These are phyloP conservation scores for Hericium alpestre DNA, from an alignment of 768 basidiomycete species.

Conservation along the genomic window DNA sequence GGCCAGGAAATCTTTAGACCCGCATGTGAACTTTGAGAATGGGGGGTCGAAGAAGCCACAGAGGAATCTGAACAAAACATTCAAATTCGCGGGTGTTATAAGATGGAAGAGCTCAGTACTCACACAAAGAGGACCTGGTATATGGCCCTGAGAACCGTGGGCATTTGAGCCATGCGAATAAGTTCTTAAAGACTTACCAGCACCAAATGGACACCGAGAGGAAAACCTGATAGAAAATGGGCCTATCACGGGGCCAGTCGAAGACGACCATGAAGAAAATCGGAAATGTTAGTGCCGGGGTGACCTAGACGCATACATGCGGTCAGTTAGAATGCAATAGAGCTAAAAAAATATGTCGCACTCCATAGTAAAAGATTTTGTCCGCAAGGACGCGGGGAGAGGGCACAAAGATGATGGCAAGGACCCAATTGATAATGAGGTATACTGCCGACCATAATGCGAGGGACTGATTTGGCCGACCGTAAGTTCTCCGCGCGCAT, in stretches of 20 bases:
- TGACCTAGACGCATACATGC: slow-evolving; percentile 26
- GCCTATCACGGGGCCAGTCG: slow-evolving; percentile 60
- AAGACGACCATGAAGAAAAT: slow-evolving; percentile 55
- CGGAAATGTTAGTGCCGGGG: slow-evolving; percentile 51
- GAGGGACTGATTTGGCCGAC: slow-evolving; percentile 27
- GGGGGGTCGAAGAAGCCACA: slow-evolving; percentile 30
- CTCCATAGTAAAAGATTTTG: slow-evolving; percentile 50
- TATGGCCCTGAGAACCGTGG: slow-evolving; percentile 33
- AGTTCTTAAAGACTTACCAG: slow-evolving; percentile 33
- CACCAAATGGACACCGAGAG: slow-evolving; percentile 51
- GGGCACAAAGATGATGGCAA: slow-evolving; percentile 44
- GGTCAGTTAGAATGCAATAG: not conserved
- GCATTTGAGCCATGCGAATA: not conserved
- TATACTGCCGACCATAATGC: slow-evolving; percentile 57
- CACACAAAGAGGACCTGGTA: slow-evolving; percentile 47
- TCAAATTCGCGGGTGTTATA: no score
- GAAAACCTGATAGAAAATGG: slow-evolving; percentile 49
- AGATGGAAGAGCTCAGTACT: not conserved
- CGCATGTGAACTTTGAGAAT: slow-evolving; percentile 29
- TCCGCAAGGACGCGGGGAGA: slow-evolving; percentile 37
- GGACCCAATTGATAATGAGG: slow-evolving; percentile 59
- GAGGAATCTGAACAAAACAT: slow-evolving; percentile 22
- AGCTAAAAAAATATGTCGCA: slow-evolving; percentile 21
- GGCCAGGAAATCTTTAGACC: slow-evolving; percentile 28
- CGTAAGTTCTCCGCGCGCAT: not conserved